Evolutionary conservation across 192 early-diverging fungal genomes (phyloP).

Genomic region (Diversispora eburnea): DNA sequence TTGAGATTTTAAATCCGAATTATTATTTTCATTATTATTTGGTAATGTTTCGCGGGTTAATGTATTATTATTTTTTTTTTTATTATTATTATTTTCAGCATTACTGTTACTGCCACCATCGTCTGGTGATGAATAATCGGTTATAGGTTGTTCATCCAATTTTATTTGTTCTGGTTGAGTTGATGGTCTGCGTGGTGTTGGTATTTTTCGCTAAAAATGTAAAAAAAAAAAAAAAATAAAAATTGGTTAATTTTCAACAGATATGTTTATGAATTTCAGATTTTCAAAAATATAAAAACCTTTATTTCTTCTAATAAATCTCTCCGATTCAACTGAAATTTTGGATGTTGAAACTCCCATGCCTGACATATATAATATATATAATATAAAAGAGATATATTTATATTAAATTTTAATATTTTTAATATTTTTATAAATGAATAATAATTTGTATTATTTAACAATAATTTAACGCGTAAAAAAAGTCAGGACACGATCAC

Average conservation of each 20-base stretch:
- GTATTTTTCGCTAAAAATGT: constrained; percentile 37
- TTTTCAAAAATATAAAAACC: constrained; percentile 18
- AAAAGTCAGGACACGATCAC: background rate
- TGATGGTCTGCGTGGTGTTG: constrained; percentile 35
- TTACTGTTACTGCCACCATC: background rate
- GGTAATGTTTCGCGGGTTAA: no score
- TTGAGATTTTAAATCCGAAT: constrained; percentile 12
- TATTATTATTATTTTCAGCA: background rate
- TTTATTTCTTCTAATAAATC: constrained; percentile 55
- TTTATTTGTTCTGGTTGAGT: constrained; percentile 11
- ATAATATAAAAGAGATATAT: constrained; percentile 11
- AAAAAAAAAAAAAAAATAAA: background rate
- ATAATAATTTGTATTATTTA: background rate
- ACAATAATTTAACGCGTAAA: background rate
- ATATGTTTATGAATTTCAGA: background rate
- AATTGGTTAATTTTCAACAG: background rate
- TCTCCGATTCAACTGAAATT: constrained; percentile 53
- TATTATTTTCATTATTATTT: no score
- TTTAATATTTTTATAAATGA: background rate
- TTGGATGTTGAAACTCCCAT: constrained; percentile 67
- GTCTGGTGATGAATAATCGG: background rate
- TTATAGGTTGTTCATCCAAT: background rate
- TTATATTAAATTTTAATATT: background rate
- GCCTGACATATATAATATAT: constrained; percentile 32
- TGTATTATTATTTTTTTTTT: no score